These are phyloP conservation scores for Hypoxylon sp. DNA, from an alignment of 2,329 filamentous ascomycete species.

Conservation along the genomic window DNA sequence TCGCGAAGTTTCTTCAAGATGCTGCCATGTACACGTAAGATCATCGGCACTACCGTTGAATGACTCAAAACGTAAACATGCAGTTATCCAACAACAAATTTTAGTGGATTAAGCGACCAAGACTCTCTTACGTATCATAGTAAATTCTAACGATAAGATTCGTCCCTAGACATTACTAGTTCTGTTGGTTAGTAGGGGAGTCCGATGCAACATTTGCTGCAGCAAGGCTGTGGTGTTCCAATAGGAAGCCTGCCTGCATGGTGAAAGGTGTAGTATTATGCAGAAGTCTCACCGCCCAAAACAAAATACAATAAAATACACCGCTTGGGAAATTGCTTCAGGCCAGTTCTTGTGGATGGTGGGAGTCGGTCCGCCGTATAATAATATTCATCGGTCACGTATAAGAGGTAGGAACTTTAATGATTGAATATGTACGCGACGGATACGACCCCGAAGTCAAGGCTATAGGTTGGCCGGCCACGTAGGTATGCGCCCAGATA, in stretches of 20 bases:
- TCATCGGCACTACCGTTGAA: slow-evolving; percentile 25
- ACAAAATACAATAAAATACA: slow-evolving; percentile 32
- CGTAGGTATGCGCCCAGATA: slow-evolving; percentile 6
- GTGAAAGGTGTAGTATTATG: slow-evolving; percentile 48
- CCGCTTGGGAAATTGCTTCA: slow-evolving; percentile 32
- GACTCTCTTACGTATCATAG: not conserved
- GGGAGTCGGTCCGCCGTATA: slow-evolving; percentile 5
- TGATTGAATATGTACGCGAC: slow-evolving; percentile 4
- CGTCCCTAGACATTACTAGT: slow-evolving; percentile 21
- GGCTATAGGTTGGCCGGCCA: not conserved
- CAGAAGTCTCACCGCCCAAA: slow-evolving; percentile 49
- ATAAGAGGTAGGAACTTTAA: slow-evolving; percentile 15
- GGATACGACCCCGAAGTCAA: not conserved
- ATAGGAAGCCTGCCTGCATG: slow-evolving; percentile 48
- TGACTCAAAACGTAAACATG: slow-evolving; percentile 22
- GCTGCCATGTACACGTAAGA: slow-evolving; percentile 31
- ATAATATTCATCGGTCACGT: slow-evolving; percentile 12
- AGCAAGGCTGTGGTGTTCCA: slow-evolving; percentile 44
- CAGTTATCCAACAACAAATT: slow-evolving; percentile 17
- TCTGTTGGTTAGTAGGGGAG: slow-evolving; percentile 34
- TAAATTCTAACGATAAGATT: slow-evolving; percentile 31
- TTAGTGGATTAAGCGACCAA: slow-evolving; percentile 13
- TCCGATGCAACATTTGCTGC: slow-evolving; percentile 46
- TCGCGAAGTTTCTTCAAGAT: slow-evolving; percentile 12
- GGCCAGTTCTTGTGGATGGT: slow-evolving; percentile 16